Evolutionary conservation across 306 rosid genomes (phyloP), one percentile per base, ranked within the genome.

Genomic region (Mucuna pruriens): DNA sequence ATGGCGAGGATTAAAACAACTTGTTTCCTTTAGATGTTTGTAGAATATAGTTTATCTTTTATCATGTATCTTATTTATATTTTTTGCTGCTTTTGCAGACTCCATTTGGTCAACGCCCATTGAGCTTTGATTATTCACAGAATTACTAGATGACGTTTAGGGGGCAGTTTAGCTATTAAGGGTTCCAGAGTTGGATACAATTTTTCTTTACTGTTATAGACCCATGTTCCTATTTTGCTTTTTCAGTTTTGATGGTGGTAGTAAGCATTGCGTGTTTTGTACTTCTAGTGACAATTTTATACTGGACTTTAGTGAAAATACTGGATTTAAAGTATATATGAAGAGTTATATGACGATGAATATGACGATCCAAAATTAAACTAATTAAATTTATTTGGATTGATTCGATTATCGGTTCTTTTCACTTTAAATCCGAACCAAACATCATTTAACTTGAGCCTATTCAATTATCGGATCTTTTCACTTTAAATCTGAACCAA

Each of bases 41-140:
- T 17, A 22, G 34, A 39, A 67, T 40, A 39, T 4, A 38, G n/a
- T 38, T 66, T 45, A 7, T 20, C 17, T 17, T 42, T 9, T 65
- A 17, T 33, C 57, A 46, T 48, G 67, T 6, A 61, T 73, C 16
- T 67, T 36, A 64, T 26, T 22, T 17, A 45, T 25, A 7, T 9
- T 23, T 57, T 19, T 11, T 40, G 70, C 60, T 63, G 78, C 48
- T 34, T 34, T 66, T 87, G 89, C 94, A 92, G 95, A 92, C 86
- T 84, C 97, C 97, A 76, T 89, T 91, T 82, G 89, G 91, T 70
- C 95, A 90, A 84, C 97, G 88, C 73, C 91, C 97, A 19, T 82
- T 92, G 85, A 91, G 92, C 82, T 91, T 89, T 83, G 93, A 92
- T 83, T 82, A 89, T 83, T 83, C 94, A 0, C 94, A 92, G 71